Conservation (phyloP, 768 basidiomycete species). For the Naganishia antarctica region DNA sequence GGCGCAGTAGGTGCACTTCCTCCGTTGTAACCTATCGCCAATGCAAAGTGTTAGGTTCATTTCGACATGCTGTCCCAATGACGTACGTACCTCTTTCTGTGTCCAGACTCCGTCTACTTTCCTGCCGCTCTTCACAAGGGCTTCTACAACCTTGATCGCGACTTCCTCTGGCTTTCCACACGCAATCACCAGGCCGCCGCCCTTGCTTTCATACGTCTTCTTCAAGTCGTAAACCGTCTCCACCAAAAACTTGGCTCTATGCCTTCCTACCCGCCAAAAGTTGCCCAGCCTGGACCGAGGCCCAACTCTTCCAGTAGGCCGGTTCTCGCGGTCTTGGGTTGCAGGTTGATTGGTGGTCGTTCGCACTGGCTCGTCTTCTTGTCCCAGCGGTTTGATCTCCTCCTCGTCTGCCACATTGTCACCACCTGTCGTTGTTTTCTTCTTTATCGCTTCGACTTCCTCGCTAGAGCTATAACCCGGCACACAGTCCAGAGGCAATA, state of each 20-base stretch:
- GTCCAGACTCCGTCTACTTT: constrained; percentile 46
- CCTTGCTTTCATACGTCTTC: constrained; percentile 34
- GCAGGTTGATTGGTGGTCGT: constrained; percentile 18
- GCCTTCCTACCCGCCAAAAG: constrained; percentile 37
- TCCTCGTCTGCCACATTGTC: constrained; percentile 33
- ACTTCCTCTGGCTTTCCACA: constrained; percentile 51
- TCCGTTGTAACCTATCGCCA: constrained; percentile 32
- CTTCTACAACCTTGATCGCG: constrained; percentile 41
- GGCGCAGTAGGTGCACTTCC: constrained; percentile 30
- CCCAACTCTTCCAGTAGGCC: constrained; percentile 1
- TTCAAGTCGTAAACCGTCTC: constrained; percentile 49
- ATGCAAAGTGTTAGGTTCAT: not conserved
- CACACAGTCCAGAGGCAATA: constrained; percentile 48
- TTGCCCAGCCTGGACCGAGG: constrained; percentile 34
- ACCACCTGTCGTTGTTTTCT: constrained; percentile 35
- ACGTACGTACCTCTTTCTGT: constrained; percentile 46
- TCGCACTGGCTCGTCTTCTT: not conserved
- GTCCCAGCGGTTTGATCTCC: constrained; percentile 24
- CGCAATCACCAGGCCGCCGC: constrained; percentile 48
- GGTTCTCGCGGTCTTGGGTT: not conserved
- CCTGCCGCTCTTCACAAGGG: constrained; percentile 35
- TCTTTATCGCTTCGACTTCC: not conserved
- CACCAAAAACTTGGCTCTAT: constrained; percentile 46
- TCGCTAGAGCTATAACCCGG: constrained; percentile 32
- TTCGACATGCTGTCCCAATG: not conserved